Conservation (phyloP, 495 filamentous ascomycete genomes). For the Penicillium roqueforti region DNA sequence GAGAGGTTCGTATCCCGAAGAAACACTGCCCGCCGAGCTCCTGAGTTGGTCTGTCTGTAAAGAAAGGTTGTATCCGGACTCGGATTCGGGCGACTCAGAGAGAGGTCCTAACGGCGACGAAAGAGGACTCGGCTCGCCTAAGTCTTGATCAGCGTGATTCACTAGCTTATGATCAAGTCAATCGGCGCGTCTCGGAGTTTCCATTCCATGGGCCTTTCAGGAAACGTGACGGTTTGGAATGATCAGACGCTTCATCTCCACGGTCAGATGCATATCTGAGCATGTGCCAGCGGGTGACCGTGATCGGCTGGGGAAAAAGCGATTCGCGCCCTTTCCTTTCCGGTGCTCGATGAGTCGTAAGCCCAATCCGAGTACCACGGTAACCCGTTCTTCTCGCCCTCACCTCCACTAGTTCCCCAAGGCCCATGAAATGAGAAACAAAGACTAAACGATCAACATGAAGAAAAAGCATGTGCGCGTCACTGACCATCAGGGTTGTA, state of each 20-base stretch:
- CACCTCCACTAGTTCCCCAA: background rate
- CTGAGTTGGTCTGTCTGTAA: conserved; percentile 40
- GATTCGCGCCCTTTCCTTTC: background rate
- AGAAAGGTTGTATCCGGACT: conserved; percentile 52
- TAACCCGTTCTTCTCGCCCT: background rate
- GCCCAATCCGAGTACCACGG: background rate
- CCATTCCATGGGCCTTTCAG: conserved; percentile 5
- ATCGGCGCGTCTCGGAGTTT: conserved; percentile 6
- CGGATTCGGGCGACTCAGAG: conserved; percentile 40
- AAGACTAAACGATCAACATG: conserved; percentile 7
- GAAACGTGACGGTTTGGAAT: conserved; percentile 8
- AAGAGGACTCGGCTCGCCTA: conserved; percentile 46
- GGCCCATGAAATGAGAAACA: conserved; percentile 22
- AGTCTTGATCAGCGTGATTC: conserved; percentile 21
- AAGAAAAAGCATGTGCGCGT: conserved; percentile 13
- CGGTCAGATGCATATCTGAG: conserved; percentile 17
- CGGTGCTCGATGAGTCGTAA: background rate
- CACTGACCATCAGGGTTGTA: conserved; percentile 44
- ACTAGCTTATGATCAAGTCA: conserved; percentile 7
- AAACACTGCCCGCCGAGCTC: conserved; percentile 40
- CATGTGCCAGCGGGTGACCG: conserved; percentile 6
- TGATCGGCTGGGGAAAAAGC: background rate
- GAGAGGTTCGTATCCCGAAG: conserved; percentile 42
- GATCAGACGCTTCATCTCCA: conserved; percentile 13
- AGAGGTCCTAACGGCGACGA: conserved; percentile 44